Evolutionary conservation across 345 rosid genomes (phyloP).

Genomic region (Moricandia arvensis): DNA sequence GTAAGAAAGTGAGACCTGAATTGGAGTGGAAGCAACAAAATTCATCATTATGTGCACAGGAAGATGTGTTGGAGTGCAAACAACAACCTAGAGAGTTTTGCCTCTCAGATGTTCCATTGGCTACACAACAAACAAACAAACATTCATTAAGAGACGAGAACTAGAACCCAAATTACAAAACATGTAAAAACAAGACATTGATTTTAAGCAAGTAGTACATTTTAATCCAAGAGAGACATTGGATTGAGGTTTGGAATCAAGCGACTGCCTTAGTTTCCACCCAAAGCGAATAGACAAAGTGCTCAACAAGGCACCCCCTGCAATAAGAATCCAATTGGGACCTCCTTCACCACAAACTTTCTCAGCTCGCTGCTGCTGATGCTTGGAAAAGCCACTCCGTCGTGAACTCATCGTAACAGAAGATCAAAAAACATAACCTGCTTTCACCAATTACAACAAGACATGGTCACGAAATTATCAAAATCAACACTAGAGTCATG

Average conservation of each 20-base stretch:
- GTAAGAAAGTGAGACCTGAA: conserved; percentile 25
- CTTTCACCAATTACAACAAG: no score
- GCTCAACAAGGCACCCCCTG: conserved; percentile 92
- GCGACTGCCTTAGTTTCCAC: conserved; percentile 76
- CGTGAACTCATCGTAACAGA: conserved; percentile 71
- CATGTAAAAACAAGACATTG: neutral
- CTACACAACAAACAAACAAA: conserved; percentile 20
- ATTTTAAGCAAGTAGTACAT: conserved; percentile 28
- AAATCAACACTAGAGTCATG: no score
- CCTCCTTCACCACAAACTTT: conserved; percentile 46
- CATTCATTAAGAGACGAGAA: neutral
- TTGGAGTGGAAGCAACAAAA: conserved; percentile 31
- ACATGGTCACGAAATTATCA: no score
- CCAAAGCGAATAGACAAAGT: conserved; percentile 91
- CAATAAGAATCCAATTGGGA: conserved; percentile 89
- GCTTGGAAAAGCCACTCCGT: conserved; percentile 49
- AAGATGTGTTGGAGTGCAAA: conserved; percentile 24
- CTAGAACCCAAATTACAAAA: no score
- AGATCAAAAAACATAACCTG: conserved; percentile 54
- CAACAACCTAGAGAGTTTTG: conserved; percentile 13
- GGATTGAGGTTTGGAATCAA: no score
- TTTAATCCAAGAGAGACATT: conserved; percentile 45
- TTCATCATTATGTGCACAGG: conserved; percentile 20
- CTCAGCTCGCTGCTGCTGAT: conserved; percentile 57
- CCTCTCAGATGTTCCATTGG: conserved; percentile 32